Evolutionary conservation across 768 basidiomycete genomes (phyloP), one percentile per base, ranked within the genome.

Genomic region (Suillus weaverae): DNA sequence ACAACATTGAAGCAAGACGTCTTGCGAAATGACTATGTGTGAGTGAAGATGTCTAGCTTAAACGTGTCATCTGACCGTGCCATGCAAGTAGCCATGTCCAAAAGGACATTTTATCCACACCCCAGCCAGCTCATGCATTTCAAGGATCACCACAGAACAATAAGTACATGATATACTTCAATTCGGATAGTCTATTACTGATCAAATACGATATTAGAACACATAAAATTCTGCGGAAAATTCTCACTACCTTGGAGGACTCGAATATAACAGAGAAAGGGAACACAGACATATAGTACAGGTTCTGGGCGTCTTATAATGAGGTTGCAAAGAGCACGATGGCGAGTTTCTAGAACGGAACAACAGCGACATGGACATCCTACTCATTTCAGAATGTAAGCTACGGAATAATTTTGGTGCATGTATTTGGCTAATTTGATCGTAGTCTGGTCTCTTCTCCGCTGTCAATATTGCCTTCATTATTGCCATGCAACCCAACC

Each of bases 311-410:
- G 8, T 54, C 48, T 18, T 70, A 70, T 54, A 60, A 30, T 13
- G 30, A 32, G 18, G 66, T 63, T 51, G 66, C 69, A 16, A 54
- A 22, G 63, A 65, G 50, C 65, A 67, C 35, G 67, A 72, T 61
- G 56, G 39, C 39, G 66, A 70, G 20, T 65, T 70, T 22, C 18
- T 69, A 7, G 67, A 72, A 2, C 62, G 64, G 36, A 68, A 63
- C 57, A 67, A 62, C 26, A 63, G 66, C 33, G 65, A 67, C 39
- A 65, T 71, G 50, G 67, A 72, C 62, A 67, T 69, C 22, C 48
- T 70, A n/a, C 60, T 72, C 5, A 63, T 72, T 62, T 72, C 72
- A n/a, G n/a, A n/a, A n/a, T 61, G 71, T 72, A 60, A 48, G 71
- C 61, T 30, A 33, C 16, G 9, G 5, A 32, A 53, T 53, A 32